Conservation (phyloP, 306 rosid species). For the Urtica urens region DNA sequence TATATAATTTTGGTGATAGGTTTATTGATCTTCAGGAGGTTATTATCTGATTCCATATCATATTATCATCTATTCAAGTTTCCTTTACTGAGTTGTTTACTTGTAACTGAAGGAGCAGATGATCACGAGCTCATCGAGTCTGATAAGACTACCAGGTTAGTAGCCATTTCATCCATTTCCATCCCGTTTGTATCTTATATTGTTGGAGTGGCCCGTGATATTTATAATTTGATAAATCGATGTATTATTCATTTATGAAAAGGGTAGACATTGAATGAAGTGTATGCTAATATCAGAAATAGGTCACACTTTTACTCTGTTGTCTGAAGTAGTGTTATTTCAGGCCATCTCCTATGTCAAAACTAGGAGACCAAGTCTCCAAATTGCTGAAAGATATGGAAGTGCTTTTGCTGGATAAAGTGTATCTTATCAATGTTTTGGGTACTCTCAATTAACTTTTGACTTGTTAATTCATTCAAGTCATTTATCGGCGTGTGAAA, state of each 20-base stretch:
- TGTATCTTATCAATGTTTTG: slow-evolving; percentile 62
- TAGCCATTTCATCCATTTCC: slow-evolving; percentile 13
- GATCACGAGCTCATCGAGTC: slow-evolving; percentile 18
- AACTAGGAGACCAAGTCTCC: slow-evolving; percentile 32
- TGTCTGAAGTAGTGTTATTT: slow-evolving; percentile 13
- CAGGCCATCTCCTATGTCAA: slow-evolving; percentile 36
- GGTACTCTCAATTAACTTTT: slow-evolving; percentile 39
- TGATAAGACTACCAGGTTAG: slow-evolving; percentile 38
- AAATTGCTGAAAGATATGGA: slow-evolving; percentile 53
- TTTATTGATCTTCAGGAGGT: too few relatives aligned
- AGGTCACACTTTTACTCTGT: background rate
- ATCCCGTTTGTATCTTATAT: background rate
- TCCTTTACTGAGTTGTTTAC: slow-evolving; percentile 11
- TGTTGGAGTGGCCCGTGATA: slow-evolving; percentile 3
- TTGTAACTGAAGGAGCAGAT: slow-evolving; percentile 22
- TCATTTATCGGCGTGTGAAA: background rate
- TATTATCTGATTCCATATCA: background rate
- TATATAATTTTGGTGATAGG: background rate
- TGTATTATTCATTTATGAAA: background rate
- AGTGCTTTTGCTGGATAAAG: slow-evolving; percentile 62
- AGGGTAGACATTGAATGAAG: background rate
- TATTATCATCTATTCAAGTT: background rate
- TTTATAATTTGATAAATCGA: background rate
- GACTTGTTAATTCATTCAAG: slow-evolving; percentile 3
- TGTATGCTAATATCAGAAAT: background rate